These are phyloP conservation scores for Nicotiana benthamiana DNA, from an alignment of 257 asterid genomes.

Conservation along the genomic window DNA sequence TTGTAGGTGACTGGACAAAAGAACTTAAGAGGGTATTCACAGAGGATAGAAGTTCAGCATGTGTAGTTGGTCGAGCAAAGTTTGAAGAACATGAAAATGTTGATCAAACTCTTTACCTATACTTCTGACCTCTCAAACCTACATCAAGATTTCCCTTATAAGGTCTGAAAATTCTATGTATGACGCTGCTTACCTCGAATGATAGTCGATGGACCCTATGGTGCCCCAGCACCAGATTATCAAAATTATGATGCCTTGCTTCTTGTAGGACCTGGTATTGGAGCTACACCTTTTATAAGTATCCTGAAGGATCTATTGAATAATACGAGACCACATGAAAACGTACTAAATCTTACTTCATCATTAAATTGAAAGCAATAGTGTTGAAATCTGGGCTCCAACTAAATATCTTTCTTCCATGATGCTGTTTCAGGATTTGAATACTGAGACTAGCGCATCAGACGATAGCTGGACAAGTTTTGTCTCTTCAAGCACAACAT, in stretches of 20 bases:
- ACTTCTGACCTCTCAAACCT: neutral
- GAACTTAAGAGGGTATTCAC: constrained; percentile 58
- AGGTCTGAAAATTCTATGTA: neutral
- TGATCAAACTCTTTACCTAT: constrained; percentile 23
- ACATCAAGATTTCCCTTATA: neutral
- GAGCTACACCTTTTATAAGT: constrained; percentile 92
- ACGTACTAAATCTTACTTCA: neutral
- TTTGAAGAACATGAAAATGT: constrained; percentile 41
- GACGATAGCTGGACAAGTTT: constrained; percentile 68
- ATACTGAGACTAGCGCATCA: constrained; percentile 56
- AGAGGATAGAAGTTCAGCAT: constrained; percentile 37
- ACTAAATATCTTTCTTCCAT: neutral
- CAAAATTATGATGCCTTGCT: constrained; percentile 74
- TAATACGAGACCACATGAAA: constrained; percentile 53
- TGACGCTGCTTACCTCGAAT: constrained; percentile 58
- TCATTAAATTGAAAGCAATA: neutral
- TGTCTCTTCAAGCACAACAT: constrained; percentile 41
- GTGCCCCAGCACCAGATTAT: constrained; percentile 91
- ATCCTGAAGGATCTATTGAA: constrained; percentile 76
- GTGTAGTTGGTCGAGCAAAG: constrained; percentile 55
- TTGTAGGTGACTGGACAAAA: constrained; percentile 60
- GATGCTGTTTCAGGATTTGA: constrained; percentile 39
- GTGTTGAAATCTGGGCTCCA: neutral
- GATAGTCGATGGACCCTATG: constrained; percentile 86
- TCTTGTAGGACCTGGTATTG: constrained; percentile 85